Percentiles rank a stretch among this genome's conserved stretches.
Conservation (phyloP, 2,329 filamentous ascomycete genomes). For the Colletotrichum musae region DNA sequence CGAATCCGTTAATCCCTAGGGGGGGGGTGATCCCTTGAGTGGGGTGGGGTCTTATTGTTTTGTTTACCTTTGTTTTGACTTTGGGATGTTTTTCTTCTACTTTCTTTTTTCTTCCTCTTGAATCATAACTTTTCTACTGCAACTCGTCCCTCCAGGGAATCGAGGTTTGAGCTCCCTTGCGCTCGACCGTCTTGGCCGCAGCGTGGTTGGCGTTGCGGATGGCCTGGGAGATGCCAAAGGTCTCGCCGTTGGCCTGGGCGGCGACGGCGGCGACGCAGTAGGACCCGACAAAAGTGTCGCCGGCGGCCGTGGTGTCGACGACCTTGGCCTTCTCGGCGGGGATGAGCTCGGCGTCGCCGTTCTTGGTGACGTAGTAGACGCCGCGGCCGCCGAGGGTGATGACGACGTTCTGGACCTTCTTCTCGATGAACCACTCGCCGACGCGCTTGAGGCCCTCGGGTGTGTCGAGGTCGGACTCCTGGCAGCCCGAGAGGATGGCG, state of each 20-base stretch:
- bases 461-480: conserved; percentile 64
- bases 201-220: conserved; percentile 66
- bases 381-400: conserved; percentile 88
- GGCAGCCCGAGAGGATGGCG: conserved; percentile 74
- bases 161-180: conserved; percentile 59
- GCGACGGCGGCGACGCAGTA: conserved; percentile 83
- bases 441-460: conserved; percentile 62
- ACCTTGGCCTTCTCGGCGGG: conserved; percentile 80
- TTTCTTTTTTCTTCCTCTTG: conserved; percentile 11
- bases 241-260: conserved; percentile 45
- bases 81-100: conserved; percentile 18
- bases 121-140: conserved; percentile 11
- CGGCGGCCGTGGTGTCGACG: conserved; percentile 93
- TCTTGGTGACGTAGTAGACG: conserved; percentile 74
- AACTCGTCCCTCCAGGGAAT: conserved; percentile 62
- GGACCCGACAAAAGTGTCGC: conserved; percentile 93
- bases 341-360: conserved; percentile 63
- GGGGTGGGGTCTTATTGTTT: too few species aligned
- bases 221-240: conserved; percentile 71
- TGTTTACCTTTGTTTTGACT: conserved; percentile 3
- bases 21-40: too few species aligned
- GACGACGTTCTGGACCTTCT: conserved; percentile 83
- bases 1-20: too few species aligned
- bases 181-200: conserved; percentile 58
- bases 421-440: conserved; percentile 72